Evolutionary conservation across 306 rosid genomes (phyloP).

Genomic region (Quillaja saponaria): DNA sequence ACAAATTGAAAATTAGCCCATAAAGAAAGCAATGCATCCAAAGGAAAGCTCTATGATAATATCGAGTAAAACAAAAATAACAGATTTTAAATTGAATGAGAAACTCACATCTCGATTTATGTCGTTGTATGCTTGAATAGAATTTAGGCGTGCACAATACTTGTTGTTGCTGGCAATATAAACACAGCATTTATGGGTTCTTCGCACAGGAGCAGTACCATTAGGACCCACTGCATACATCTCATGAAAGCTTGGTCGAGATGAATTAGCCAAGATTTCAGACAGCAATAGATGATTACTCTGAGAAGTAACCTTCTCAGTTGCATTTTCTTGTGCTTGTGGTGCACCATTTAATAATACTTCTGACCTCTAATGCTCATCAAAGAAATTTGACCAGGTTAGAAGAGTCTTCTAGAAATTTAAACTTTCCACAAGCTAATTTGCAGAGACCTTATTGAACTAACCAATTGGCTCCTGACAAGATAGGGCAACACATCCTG

Average conservation of each 20-base stretch:
- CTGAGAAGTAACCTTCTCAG: conserved; percentile 59
- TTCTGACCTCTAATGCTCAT: conserved; percentile 70
- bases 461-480: conserved; percentile 92
- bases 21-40: conserved; percentile 19
- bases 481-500: conserved; percentile 92
- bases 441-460: conserved; percentile 45
- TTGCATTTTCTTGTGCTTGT: conserved; percentile 77
- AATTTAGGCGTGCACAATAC: conserved; percentile 82
- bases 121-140: conserved; percentile 86
- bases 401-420: conserved; percentile 30
- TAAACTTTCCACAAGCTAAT: conserved; percentile 22
- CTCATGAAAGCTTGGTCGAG: conserved; percentile 71
- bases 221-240: conserved; percentile 47
- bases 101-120: conserved; percentile 90
- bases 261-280: conserved; percentile 75
- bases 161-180: conserved; percentile 75
- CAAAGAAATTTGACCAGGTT: conserved; percentile 40
- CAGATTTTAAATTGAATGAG: conserved; percentile 17
- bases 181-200: conserved; percentile 91
- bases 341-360: conserved; percentile 55
- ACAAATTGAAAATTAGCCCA: conserved; percentile 19
- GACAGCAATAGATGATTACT: conserved; percentile 63
- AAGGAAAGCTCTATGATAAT: conserved; percentile 18
- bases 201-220: conserved; percentile 47
- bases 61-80: conserved; percentile 13